Base-by-base conservation (phyloP, 2,329 filamentous ascomycete species). In the Fusarium redolens region DNA sequence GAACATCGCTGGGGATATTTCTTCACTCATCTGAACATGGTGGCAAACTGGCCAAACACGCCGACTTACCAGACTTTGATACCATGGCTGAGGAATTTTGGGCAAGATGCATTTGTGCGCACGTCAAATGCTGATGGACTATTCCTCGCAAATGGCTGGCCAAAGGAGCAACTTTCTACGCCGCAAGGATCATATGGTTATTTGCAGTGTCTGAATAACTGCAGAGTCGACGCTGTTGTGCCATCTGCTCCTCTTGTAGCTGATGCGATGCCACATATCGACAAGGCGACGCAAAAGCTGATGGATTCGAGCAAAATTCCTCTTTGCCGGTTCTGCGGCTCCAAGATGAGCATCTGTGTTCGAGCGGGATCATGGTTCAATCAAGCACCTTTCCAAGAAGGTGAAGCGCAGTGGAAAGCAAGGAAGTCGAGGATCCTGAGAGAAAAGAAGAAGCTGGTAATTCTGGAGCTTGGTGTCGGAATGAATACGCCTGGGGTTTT, bases 401-500 rank as follows among this genome's bases (percentile, higher is more conserved):
- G 62, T 2, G 75, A 77, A 18, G 9, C 11, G 2, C 35, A 31
- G 1, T 76, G 75, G 75, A 63, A 30, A 13, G 43, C 38, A 5
- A 76, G 69, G 60, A 68, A 45, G 7, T 48, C 54, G 1, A 13
- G 72, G 4, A 28, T 73, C 0, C 10, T 61, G 0, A n/a, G 41
- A 4, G 72, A 72, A 8, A 72, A 59, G 9, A 77, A 74, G 25
- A 71, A 55, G 2, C 0, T 77, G 12, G 74, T 77, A 3, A 63
- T 77, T 28, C 3, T 77, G 6, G 75, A 77, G 3, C 68, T 77
- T 1, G 75, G 75, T 0, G 75, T 75, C 0, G 75, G 75, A 0
- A 74, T 73, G 68, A 77, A 75, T n/a, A 77, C 75, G 1, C 74
- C 75, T 0, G 75, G 75, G 0, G 75, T 77, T 5, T 47, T 75